Evolutionary conservation across 805 yeast genomes (phyloP), one percentile per base, ranked within the genome.

Genomic region (Tetrapisispora iriomotensis): DNA sequence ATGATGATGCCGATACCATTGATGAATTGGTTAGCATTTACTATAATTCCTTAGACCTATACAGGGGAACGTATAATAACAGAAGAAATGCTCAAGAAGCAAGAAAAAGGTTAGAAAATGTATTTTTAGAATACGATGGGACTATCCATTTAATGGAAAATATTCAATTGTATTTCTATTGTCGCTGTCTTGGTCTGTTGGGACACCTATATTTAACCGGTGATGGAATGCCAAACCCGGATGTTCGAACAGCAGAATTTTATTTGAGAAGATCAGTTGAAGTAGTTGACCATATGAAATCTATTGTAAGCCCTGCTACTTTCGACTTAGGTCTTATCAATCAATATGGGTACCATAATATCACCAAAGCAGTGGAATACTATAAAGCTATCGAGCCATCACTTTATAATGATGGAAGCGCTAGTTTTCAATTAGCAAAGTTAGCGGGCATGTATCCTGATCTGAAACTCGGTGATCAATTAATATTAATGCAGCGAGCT

Each of bases 121-220:
- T 56, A 23, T 24, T 43, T 38, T 29, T 42, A 34, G 41, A 54
- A 40, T 50, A 53, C 51, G 43, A 44, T 22, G 18, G 35, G 24
- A 36, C 50, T 39, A 41, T 40, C 8, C 36, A 32, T 13, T 23
- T 27, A 17, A 35, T 47, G 65, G 64, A 33, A 46, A 45, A 41
- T 28, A 25, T 66, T 45, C 54, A 56, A 36, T 45, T 40, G 27
- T 42, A 50, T 40, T 44, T 51, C 58, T 46, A 71, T 67, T 31
- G 58, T 40, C 46, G 50, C 41, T 65, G 72, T 41, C 58, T 71
- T 2, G 64, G 66, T 2, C 51, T 73, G 22, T 51, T 85, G 28
- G 96, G 90, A 0, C 80, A 73, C 41, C 70, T 85, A 72, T 76
- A 75, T 47, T 61, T 84, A 34, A 67, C 79, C 13, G 96, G 95